phyloP scores from a whole-genome alignment of 441 rosid genomes.

The Euphorbia celastroides region DNA sequence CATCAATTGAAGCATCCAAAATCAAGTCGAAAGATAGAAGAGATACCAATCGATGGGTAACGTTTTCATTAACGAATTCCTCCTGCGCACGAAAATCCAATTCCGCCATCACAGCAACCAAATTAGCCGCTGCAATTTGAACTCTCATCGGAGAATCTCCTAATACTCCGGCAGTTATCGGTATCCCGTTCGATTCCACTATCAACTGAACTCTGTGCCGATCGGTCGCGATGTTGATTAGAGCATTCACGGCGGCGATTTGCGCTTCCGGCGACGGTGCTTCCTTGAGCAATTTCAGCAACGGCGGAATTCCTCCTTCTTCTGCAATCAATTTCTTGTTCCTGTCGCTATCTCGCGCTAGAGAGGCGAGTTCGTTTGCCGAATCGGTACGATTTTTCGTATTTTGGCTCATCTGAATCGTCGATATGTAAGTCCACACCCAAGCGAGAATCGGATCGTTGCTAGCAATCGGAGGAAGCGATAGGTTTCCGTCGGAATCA shows the following conservation, averaged over 20 bases:
- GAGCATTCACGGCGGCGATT: constrained; percentile 41
- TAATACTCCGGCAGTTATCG: constrained; percentile 39
- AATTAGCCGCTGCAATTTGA: constrained; percentile 37
- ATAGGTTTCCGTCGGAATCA: constrained; percentile 38
- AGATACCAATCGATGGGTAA: constrained; percentile 39
- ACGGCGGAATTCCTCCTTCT: constrained; percentile 50
- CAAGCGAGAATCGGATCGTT: constrained; percentile 63
- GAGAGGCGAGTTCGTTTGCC: constrained; percentile 45
- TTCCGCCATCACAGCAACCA: constrained; percentile 47
- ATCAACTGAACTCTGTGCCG: constrained; percentile 32
- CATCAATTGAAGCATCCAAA: constrained; percentile 19
- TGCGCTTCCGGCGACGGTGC: constrained; percentile 44
- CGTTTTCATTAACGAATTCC: constrained; percentile 42
- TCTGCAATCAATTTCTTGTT: constrained; percentile 57
- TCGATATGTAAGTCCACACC: constrained; percentile 53
- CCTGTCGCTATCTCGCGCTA: constrained; percentile 46
- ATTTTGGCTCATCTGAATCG: constrained; percentile 43
- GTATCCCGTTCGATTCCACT: constrained; percentile 31
- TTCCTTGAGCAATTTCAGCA: constrained; percentile 51
- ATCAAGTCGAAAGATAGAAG: constrained; percentile 35
- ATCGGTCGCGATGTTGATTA: constrained; percentile 32
- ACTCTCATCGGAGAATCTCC: constrained; percentile 39
- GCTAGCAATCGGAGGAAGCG: constrained; percentile 60
- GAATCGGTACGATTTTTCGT: constrained; percentile 38
- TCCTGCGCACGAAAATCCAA: constrained; percentile 34